Evolutionary conservation across 2,329 filamentous ascomycete genomes (phyloP), one percentile per base, ranked within the genome.

Genomic region (Ophiostoma ulmi): DNA sequence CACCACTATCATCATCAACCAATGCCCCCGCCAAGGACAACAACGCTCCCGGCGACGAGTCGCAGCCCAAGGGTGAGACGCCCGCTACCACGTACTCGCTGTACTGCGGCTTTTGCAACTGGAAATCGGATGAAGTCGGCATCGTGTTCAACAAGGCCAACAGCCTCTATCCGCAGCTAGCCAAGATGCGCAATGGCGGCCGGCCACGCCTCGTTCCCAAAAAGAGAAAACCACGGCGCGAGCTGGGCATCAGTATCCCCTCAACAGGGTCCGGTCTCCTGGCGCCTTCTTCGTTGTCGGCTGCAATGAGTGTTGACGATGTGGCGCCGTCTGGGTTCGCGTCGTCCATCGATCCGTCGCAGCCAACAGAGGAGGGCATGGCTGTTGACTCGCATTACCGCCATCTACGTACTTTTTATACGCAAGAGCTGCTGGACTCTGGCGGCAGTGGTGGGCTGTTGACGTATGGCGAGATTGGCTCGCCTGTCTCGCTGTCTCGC

Each of bases 81-180:
- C 20, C 79, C 26, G 26, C 61, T 3, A 55, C 26, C 35, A 72
- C 76, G 0, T 97, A 90, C 80, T 88, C 94, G 44, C 84, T 99
- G 61, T 87, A 90, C 52, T 99, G 95, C 82, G 88, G 89, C 69
- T 97, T 97, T 80, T 99, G 95, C 82, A 89, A 91, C 79, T 99
- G 95, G 95, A 92, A 88, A 73, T 94, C 93, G 1, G 86, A 90
- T 69, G 95, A 99, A 77, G 91, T 97, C 61, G 93, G 91, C 52
- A 90, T 99, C 79, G 88, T 92, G 76, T 96, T 99, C 77, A 92
- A 94, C 76, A 94, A 94, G 75, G 89, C 91, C 11, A 95, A 92
- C 72, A 92, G 93, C 73, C 93, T 99, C 73, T 90, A 92, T 74
- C 85, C 86, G 38, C 95, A 99, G 78, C 83, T 97, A 10, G 82